phyloP scores from a whole-genome alignment of 441 rosid species.

The Lagerstroemia fauriei region DNA sequence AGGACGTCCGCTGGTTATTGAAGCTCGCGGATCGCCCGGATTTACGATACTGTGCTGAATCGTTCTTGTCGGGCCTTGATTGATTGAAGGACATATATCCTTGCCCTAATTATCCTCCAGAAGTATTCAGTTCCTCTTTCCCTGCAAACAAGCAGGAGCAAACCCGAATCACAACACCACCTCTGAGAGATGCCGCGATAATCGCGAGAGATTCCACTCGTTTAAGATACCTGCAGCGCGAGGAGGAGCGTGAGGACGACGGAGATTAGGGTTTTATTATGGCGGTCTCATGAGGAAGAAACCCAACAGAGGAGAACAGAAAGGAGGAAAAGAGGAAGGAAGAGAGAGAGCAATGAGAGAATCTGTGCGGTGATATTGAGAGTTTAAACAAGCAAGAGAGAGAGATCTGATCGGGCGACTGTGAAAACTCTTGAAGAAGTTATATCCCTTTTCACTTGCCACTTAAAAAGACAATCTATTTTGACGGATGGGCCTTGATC shows the following conservation, averaged over 20 bases:
- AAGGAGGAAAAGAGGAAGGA: not conserved
- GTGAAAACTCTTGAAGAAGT: too few species aligned
- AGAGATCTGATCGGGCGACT: too few species aligned
- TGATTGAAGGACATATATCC: slow-evolving; percentile 96
- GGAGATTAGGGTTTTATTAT: not conserved
- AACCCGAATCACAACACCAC: not conserved
- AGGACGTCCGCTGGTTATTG: slow-evolving; percentile 66
- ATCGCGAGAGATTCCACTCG: not conserved
- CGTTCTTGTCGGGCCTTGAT: slow-evolving; percentile 80
- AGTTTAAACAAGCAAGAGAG: not conserved
- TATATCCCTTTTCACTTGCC: too few species aligned
- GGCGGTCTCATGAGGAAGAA: not conserved
- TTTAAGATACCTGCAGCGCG: not conserved
- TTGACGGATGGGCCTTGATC: too few species aligned
- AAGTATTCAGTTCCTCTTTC: slow-evolving; percentile 29
- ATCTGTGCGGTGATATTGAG: not conserved
- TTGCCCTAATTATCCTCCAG: slow-evolving; percentile 37
- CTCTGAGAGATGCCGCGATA: not conserved
- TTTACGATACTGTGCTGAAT: slow-evolving; percentile 54
- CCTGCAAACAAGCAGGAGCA: slow-evolving; percentile 33
- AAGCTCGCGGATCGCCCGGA: slow-evolving; percentile 74
- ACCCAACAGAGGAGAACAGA: not conserved
- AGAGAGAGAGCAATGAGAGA: not conserved
- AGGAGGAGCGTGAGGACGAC: not conserved
- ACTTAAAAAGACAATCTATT: too few species aligned